Conservation (phyloP, 306 rosid genomes). For the Pachyrhizus erosus region DNA sequence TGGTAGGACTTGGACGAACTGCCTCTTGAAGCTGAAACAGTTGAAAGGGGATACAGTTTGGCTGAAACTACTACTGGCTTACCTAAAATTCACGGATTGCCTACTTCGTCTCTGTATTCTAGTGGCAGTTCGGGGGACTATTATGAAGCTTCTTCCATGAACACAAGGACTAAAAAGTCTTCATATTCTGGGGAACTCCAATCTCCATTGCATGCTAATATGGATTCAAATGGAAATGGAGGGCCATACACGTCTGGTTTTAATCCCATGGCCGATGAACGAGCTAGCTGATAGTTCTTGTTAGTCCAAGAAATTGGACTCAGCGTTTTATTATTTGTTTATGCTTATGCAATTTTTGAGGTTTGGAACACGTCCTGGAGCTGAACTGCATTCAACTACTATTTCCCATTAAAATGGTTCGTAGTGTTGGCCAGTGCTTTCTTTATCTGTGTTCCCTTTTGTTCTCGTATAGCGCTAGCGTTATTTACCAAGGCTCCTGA, state of each 20-base stretch:
- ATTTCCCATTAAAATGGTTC: slow-evolving; percentile 39
- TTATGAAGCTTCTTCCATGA: slow-evolving; percentile 63
- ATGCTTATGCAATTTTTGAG: slow-evolving; percentile 47
- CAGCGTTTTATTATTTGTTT: slow-evolving; percentile 55
- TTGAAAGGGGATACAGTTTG: slow-evolving; percentile 77
- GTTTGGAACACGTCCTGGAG: slow-evolving; percentile 45
- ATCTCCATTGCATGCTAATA: slow-evolving; percentile 58
- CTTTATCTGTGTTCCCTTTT: slow-evolving; percentile 23
- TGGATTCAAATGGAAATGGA: slow-evolving; percentile 69
- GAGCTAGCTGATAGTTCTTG: slow-evolving; percentile 30
- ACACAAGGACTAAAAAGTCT: slow-evolving; percentile 57
- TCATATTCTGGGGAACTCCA: slow-evolving; percentile 70
- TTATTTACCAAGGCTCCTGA: slow-evolving; percentile 46
- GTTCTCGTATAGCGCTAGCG: slow-evolving; percentile 13
- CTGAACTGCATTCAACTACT: slow-evolving; percentile 43
- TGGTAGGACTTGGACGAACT: slow-evolving; percentile 83
- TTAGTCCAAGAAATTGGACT: slow-evolving; percentile 22
- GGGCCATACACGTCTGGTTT: slow-evolving; percentile 53
- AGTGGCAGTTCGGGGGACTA: slow-evolving; percentile 56
- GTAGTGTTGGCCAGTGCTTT: slow-evolving; percentile 35
- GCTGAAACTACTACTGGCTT: slow-evolving; percentile 73
- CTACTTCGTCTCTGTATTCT: slow-evolving; percentile 67
- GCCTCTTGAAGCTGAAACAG: slow-evolving; percentile 86
- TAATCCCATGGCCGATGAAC: slow-evolving; percentile 52
- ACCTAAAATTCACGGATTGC: slow-evolving; percentile 73